Percentiles rank a stretch among this genome's conserved stretches.
These are phyloP conservation scores for Annulohypoxylon maeteangense DNA, from an alignment of 495 filamentous ascomycete genomes.

Conservation along the genomic window DNA sequence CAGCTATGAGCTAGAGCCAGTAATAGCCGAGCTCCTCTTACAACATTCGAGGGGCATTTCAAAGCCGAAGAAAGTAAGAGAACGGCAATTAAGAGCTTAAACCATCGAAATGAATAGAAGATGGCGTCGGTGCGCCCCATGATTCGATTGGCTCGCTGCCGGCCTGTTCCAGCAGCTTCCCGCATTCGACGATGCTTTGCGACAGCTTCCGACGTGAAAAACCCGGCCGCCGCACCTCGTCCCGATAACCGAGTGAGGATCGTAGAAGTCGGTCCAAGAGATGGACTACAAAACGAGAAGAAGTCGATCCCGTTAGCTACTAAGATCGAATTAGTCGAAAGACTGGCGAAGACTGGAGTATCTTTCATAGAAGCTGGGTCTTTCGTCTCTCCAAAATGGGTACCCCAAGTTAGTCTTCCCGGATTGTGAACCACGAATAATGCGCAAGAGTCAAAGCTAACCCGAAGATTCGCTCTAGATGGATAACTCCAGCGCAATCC, in stretches of 20 bases:
- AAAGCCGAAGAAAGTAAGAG: conserved; percentile 8
- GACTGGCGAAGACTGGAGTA: conserved; percentile 85
- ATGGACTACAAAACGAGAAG: conserved; percentile 97
- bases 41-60: conserved; percentile 5
- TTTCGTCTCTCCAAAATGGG: conserved; percentile 97
- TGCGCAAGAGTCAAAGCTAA: conserved; percentile 3
- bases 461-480: conserved; percentile 67
- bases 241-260: conserved; percentile 69
- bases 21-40: conserved; percentile 30
- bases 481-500: conserved; percentile 87
- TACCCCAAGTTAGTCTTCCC: conserved; percentile 77
- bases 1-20: conserved; percentile 9
- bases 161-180: conserved; percentile 9
- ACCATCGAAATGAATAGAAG: conserved; percentile 41
- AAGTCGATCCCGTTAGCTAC: conserved; percentile 79
- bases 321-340: conserved; percentile 85
- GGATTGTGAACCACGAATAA: not conserved
- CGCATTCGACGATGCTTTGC: conserved; percentile 50
- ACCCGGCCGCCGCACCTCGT: conserved; percentile 28
- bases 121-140: conserved; percentile 47
- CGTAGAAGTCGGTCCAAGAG: conserved; percentile 92
- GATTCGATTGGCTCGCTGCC: conserved; percentile 37
- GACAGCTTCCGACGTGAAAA: conserved; percentile 49
- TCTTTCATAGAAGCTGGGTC: conserved; percentile 92
- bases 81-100: conserved; percentile 2